A percentile compares a stretch with the other conserved stretches of the same genome.
phyloP scores from a whole-genome alignment of 805 yeast species.

The Hanseniaspora mollemarum region DNA sequence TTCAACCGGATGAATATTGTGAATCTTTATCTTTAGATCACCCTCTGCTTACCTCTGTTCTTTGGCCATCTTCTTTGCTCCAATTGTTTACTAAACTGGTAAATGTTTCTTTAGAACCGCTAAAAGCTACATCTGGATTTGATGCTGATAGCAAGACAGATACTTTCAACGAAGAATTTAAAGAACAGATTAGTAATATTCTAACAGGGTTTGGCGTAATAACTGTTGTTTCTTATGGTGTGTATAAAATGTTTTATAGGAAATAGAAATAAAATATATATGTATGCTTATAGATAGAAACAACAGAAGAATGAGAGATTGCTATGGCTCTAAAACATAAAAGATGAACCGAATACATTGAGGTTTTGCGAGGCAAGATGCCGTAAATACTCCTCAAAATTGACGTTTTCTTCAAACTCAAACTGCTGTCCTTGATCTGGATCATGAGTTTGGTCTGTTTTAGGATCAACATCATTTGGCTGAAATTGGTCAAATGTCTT shows the following conservation, averaged over 20 bases:
- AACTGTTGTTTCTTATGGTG: slow-evolving; percentile 52
- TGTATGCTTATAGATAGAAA: neutral
- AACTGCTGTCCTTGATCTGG: neutral
- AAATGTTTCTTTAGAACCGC: slow-evolving; percentile 75
- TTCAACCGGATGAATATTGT: slow-evolving; percentile 81
- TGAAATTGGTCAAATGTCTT: neutral
- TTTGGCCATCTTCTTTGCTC: slow-evolving; percentile 76
- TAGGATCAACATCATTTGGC: too few relatives aligned
- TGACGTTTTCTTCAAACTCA: neutral
- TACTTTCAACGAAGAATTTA: slow-evolving; percentile 34
- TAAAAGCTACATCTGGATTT: slow-evolving; percentile 62
- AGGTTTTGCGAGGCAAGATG: slow-evolving; percentile 7
- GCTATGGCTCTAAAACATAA: neutral
- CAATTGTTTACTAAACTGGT: slow-evolving; percentile 80
- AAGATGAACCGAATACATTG: slow-evolving; percentile 4
- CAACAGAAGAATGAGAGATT: neutral
- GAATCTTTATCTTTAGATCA: slow-evolving; percentile 54
- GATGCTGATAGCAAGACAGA: slow-evolving; percentile 50
- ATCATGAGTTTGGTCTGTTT: neutral
- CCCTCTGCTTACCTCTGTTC: slow-evolving; percentile 81
- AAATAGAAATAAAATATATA: neutral
- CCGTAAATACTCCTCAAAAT: slow-evolving; percentile 11
- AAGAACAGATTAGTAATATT: slow-evolving; percentile 46
- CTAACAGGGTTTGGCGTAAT: slow-evolving; percentile 61
- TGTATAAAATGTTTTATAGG: slow-evolving; percentile 35